These are phyloP conservation scores for Hypoxylon fuscum DNA, from an alignment of 495 filamentous ascomycete genomes.

Conservation along the genomic window DNA sequence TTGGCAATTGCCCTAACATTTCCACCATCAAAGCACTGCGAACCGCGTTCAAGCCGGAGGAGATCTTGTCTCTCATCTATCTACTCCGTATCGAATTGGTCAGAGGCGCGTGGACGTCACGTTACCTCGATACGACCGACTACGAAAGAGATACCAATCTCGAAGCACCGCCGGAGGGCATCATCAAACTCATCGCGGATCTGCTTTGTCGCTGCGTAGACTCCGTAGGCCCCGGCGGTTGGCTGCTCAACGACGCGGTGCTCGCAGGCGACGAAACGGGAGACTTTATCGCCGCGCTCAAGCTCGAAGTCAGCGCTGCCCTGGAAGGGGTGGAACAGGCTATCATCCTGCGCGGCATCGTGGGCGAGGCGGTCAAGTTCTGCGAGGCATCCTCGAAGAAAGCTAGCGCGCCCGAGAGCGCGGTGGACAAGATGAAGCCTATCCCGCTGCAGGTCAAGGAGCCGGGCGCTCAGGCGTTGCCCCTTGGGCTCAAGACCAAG, in stretches of 20 bases:
- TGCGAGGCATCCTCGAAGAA: conserved; percentile 58
- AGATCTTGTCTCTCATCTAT: conserved; percentile 76
- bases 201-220: conserved; percentile 82
- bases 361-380: conserved; percentile 76
- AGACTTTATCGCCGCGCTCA: conserved; percentile 73
- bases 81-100: conserved; percentile 73
- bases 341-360: conserved; percentile 69
- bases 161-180: conserved; percentile 63
- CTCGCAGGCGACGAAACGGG: conserved; percentile 62
- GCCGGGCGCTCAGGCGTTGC: conserved; percentile 55
- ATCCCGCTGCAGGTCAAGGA: conserved; percentile 41
- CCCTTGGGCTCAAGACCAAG: conserved; percentile 77
- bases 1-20: conserved; percentile 68
- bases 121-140: conserved; percentile 62
- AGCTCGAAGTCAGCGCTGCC: conserved; percentile 76
- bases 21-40: conserved; percentile 70
- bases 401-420: conserved; percentile 16
- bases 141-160: conserved; percentile 60
- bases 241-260: conserved; percentile 70
- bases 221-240: conserved; percentile 83
- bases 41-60: conserved; percentile 68
- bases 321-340: conserved; percentile 81
- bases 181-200: conserved; percentile 67
- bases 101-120: conserved; percentile 73
- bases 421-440: conserved; percentile 29